Evolutionary conservation across 225 moss, liverwort and hornwort species (phyloP).

Genomic region (Polytrichum formosum): DNA sequence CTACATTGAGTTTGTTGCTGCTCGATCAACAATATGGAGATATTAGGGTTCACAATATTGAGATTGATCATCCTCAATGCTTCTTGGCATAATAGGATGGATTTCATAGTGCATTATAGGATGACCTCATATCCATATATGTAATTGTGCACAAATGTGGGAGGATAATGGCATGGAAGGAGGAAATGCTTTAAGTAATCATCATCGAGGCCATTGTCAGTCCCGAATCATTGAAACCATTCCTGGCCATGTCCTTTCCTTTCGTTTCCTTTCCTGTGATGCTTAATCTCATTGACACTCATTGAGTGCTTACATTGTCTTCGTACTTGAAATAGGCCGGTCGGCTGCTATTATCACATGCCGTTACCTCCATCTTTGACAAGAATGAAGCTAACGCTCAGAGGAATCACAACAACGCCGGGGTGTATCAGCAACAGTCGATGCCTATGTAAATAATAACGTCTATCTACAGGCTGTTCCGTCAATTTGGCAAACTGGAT

Average conservation of each 20-base stretch:
- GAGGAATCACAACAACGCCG: no score
- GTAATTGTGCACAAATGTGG: background rate
- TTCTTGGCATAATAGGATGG: background rate
- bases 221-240: background rate
- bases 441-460: no score
- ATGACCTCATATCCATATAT: background rate
- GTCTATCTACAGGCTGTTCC: no score
- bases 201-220: background rate
- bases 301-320: conserved; percentile 44
- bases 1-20: background rate
- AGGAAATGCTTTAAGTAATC: no score
- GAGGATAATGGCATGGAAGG: no score
- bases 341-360: conserved; percentile 24
- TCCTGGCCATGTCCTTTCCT: background rate
- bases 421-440: no score
- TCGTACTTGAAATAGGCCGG: conserved; percentile 62
- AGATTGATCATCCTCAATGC: no score
- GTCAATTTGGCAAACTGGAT: no score
- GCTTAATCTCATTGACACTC: background rate
- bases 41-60: no score
- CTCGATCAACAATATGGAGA: no score
- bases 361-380: conserved; percentile 33
- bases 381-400: no score
- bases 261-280: background rate
- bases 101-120: background rate